Evolutionary conservation across 768 basidiomycete genomes (phyloP), one percentile per base, ranked within the genome.

Genomic region (Termitomyces sp.): DNA sequence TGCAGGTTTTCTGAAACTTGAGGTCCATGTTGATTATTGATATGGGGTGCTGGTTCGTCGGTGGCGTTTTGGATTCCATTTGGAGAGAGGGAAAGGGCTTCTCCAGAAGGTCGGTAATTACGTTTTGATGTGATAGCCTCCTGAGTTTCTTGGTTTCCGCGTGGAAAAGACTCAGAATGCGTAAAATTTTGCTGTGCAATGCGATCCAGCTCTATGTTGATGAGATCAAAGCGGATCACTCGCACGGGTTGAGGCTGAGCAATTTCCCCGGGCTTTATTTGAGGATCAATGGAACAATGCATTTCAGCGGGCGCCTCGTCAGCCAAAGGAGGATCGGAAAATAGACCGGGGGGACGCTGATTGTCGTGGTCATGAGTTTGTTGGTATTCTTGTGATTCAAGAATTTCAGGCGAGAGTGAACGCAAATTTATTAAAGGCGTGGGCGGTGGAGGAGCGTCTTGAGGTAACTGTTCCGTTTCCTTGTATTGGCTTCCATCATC

Each of bases 401-500:
- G 0, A 19, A 5, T 5, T 7, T 0, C 5, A 24, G 24, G 8
- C 17, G 3, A 26, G 10, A 14, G 8, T n/a, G 11, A 3, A 24
- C 0, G 37, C 7, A 47, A 28, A 3, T 28, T 3, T 28, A 28
- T 28, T 14, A 2, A 14, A 24, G 59, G 44, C 15, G 21, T 22
- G 3, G 52, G 44, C 1, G 49, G 53, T 3, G 55, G 52, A n/a
- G 48, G 34, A 21, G 49, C 24, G 19, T 60, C 8, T 11, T 52
- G 37, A 0, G 45, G 49, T 15, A 57, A 41, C 2, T 53, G 55
- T 21, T 60, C 55, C 7, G 54, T 59, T 14, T 54, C 55, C 17
- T 43, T 15, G 19, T 43, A 22, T 9, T 8, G 44, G 7, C 17
- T 5, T 24, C 37, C 9, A 24, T 51, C 0, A 42, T 6, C 15